A percentile compares a stretch with the other conserved stretches of the same genome.
Evolutionary conservation across 225 moss, liverwort and hornwort genomes (phyloP).

Genomic region (Thuidium tamariscinum): DNA sequence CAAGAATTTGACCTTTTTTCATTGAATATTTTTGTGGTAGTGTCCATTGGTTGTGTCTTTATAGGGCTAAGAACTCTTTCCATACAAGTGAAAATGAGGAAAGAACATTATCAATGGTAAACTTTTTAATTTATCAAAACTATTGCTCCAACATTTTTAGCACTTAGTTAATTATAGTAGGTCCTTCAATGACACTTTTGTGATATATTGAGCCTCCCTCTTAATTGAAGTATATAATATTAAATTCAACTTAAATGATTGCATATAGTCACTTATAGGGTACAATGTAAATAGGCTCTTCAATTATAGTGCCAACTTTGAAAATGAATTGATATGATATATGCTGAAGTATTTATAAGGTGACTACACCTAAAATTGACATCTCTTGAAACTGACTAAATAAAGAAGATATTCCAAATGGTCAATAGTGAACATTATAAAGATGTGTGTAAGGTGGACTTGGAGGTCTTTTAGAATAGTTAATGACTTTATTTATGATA

Average conservation of each 20-base stretch:
- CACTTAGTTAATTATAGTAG: too few species aligned
- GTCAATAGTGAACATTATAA: not conserved
- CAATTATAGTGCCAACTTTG: not conserved
- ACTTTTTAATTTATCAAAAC: not conserved
- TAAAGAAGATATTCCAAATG: not conserved
- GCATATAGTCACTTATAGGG: not conserved
- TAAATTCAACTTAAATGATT: not conserved
- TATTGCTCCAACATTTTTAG: not conserved
- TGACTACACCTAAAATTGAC: too few species aligned
- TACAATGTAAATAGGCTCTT: accelerated
- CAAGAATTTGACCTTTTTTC: accelerated
- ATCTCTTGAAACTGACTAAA: not conserved
- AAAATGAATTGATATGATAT: not conserved
- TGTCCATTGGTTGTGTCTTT: accelerated
- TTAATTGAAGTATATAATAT: not conserved
- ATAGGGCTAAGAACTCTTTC: not conserved
- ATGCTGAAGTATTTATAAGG: too few species aligned
- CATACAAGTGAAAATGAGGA: not conserved
- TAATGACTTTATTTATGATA: not conserved
- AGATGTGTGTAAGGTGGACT: not conserved
- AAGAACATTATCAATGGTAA: not conserved
- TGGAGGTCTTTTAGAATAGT: not conserved
- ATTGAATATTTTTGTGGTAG: not conserved
- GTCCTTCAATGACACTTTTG: too few species aligned
- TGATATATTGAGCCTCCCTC: accelerated